Percentiles rank a stretch among this genome's conserved stretches.
Evolutionary conservation across 1,284 basidiomycete genomes (phyloP).

Genomic region (Phellinidium pouzarii): DNA sequence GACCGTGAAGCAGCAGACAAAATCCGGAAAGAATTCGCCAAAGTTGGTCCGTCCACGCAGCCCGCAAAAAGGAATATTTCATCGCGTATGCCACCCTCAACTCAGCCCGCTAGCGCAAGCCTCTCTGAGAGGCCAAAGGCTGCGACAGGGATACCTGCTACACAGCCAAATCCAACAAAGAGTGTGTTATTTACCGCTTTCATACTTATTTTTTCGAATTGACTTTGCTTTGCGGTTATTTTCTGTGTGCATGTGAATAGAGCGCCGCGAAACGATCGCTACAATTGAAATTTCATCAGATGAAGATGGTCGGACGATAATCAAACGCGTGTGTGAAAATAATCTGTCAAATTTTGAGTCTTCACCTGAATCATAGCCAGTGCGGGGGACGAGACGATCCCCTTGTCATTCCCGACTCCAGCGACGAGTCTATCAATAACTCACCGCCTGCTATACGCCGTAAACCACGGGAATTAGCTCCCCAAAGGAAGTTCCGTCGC

Average conservation of each 20-base stretch:
- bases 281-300: background rate
- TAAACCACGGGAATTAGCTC: background rate
- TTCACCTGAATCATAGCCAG: background rate
- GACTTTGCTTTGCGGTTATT: background rate
- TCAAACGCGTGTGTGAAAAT: background rate
- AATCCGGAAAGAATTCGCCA: no score
- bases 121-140: no score
- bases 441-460: slow-evolving; percentile 5
- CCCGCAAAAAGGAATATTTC: no score
- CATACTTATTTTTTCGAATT: background rate
- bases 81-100: no score
- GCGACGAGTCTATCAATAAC: background rate
- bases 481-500: background rate
- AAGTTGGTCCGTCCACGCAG: no score
- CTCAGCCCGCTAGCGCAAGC: no score
- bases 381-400: background rate
- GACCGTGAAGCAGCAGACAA: no score
- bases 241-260: background rate
- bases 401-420: background rate
- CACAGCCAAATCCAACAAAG: background rate
- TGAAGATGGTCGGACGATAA: background rate
- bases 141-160: background rate
- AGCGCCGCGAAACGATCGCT: background rate
- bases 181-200: background rate
- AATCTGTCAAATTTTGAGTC: background rate